Evolutionary conservation across 2,329 filamentous ascomycete species (phyloP).

Genomic region (Aspergillus floridensis): DNA sequence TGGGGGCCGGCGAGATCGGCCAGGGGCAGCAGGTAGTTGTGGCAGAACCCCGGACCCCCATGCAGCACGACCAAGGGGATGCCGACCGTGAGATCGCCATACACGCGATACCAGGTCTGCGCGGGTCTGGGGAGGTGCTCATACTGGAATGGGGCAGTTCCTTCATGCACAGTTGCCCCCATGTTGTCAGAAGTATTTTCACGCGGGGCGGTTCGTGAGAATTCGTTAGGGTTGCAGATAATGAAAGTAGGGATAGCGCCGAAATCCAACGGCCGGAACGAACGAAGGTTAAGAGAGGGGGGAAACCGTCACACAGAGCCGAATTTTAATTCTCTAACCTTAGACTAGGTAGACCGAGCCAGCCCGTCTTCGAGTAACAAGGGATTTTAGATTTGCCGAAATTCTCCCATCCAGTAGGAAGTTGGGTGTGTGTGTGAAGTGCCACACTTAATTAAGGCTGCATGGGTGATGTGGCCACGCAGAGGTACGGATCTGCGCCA

Average conservation of each 20-base stretch:
- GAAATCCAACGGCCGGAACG: too few relatives aligned
- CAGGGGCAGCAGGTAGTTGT: slow-evolving; percentile 4
- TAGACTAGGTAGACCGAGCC: too few relatives aligned
- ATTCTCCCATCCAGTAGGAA: too few relatives aligned
- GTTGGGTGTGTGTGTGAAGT: not conserved
- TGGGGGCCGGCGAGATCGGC: not conserved
- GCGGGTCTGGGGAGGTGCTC: not conserved
- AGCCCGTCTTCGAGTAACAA: too few relatives aligned
- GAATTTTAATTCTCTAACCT: too few relatives aligned
- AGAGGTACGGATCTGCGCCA: not conserved
- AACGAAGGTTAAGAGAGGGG: too few relatives aligned
- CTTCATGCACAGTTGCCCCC: not conserved
- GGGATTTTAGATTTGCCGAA: too few relatives aligned
- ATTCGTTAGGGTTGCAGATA: too few relatives aligned
- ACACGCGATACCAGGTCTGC: slow-evolving; percentile 2
- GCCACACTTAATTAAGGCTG: not conserved
- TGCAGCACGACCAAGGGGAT: slow-evolving; percentile 1
- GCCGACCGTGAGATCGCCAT: slow-evolving; percentile 1
- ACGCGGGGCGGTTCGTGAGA: too few relatives aligned
- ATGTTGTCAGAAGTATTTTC: not conserved
- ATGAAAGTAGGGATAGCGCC: too few relatives aligned
- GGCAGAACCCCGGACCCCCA: slow-evolving; percentile 1
- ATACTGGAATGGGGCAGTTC: not conserved
- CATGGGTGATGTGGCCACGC: too few relatives aligned
- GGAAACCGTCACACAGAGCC: too few relatives aligned